These are phyloP conservation scores for Russula brevipes DNA, from an alignment of 768 basidiomycete genomes.

Conservation along the genomic window DNA sequence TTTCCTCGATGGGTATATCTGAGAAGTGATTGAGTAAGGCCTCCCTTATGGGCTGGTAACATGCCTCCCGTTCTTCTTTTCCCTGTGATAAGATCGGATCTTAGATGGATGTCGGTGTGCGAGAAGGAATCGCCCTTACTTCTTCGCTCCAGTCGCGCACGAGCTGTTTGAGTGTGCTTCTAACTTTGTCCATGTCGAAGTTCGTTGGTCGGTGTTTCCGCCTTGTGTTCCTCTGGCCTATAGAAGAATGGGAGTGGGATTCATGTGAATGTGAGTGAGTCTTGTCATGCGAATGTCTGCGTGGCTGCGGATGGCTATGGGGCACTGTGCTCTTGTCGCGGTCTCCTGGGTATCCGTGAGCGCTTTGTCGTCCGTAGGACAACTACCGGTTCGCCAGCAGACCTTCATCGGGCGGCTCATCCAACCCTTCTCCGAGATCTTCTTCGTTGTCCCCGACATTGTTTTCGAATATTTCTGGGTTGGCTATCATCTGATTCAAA, in stretches of 20 bases:
- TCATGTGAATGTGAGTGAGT: slow-evolving; percentile 32
- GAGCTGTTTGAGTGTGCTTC: slow-evolving; percentile 89
- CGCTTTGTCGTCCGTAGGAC: neutral
- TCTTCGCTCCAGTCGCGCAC: slow-evolving; percentile 91
- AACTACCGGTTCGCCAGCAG: neutral
- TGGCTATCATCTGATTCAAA: slow-evolving; percentile 62
- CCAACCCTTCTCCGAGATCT: slow-evolving; percentile 29
- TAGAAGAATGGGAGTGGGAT: slow-evolving; percentile 25
- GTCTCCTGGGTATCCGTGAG: slow-evolving; percentile 9
- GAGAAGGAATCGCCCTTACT: slow-evolving; percentile 37
- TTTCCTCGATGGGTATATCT: slow-evolving; percentile 47
- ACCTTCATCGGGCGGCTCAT: slow-evolving; percentile 14
- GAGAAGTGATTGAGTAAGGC: slow-evolving; percentile 64
- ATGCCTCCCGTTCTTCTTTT: slow-evolving; percentile 63
- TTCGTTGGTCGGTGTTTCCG: slow-evolving; percentile 51
- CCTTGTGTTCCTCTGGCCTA: slow-evolving; percentile 21
- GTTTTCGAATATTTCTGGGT: slow-evolving; percentile 78
- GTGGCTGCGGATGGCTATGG: slow-evolving; percentile 25
- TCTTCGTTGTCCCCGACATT: slow-evolving; percentile 33
- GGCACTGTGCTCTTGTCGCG: slow-evolving; percentile 1
- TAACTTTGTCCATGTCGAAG: slow-evolving; percentile 82
- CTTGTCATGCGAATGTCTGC: slow-evolving; percentile 36
- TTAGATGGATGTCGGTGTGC: neutral
- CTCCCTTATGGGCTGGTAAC: slow-evolving; percentile 78
- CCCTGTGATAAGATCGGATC: slow-evolving; percentile 46